Percentiles rank a stretch among this genome's conserved stretches.
phyloP scores from a whole-genome alignment of 352 stramenopile genomes.

The Phytophthora rubi region DNA sequence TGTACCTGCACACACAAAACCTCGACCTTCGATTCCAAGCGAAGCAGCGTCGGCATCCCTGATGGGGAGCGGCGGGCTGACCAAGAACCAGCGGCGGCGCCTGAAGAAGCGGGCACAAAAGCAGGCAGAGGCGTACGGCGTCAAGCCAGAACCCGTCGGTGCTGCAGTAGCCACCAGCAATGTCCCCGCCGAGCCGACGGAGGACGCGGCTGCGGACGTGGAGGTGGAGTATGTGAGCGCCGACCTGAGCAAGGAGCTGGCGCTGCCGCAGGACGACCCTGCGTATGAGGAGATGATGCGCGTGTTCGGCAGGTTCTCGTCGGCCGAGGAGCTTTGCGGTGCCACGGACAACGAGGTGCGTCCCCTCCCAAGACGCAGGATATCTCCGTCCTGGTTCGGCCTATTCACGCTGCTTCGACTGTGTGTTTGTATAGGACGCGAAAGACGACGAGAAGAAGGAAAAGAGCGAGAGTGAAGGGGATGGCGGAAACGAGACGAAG shows the following conservation, averaged over 20 bases:
- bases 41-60: conserved; percentile 14
- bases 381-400: too few species aligned
- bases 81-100: conserved; percentile 84
- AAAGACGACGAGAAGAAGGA: conserved; percentile 37
- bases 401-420: neutral
- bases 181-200: neutral
- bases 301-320: conserved; percentile 88
- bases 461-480: conserved; percentile 18
- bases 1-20: too few species aligned
- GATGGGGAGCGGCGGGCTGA: conserved; percentile 49
- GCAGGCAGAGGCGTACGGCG: conserved; percentile 48
- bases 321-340: conserved; percentile 80
- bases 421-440: conserved; percentile 26
- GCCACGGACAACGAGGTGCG: conserved; percentile 55
- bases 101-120: conserved; percentile 88
- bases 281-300: conserved; percentile 88
- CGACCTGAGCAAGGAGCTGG: conserved; percentile 71
- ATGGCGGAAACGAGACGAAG: conserved; percentile 33
- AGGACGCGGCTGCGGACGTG: conserved; percentile 41
- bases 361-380: neutral
- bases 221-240: conserved; percentile 88
- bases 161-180: neutral
- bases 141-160: conserved; percentile 2
- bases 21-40: too few species aligned
- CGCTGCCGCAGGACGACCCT: conserved; percentile 65